Base-by-base conservation (phyloP, 2,329 filamentous ascomycete genomes). In the Metarhizium anisopliae region DNA sequence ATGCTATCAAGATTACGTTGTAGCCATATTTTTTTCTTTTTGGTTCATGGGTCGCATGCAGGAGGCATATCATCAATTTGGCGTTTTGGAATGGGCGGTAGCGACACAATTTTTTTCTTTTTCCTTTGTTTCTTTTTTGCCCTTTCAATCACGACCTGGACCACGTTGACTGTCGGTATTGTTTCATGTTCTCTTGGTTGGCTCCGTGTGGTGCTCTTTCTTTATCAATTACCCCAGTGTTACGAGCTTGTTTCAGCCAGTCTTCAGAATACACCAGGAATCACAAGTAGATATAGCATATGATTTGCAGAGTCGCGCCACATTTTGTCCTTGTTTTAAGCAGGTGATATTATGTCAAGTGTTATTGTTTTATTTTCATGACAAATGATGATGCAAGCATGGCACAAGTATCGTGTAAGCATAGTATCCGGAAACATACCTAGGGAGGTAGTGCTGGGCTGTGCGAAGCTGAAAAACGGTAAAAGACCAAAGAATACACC, bases 1-100 rank as follows among this genome's bases (percentile, higher is more conserved):
- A 96, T 55, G 90, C 91, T 6, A 81, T 77, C 63, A 84, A 86
- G 68, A 86, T 94, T 49, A 83, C 84, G 53, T 70, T 91, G 50
- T 90, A 57, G 57, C 8, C 14, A 42, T 45, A 16, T 32, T 11
- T 32, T 11, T 32, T 16, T 25, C 36, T 32, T 32, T 16, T 32
- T 30, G 20, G 3, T 14, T 11, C 7, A 25, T 30, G 25, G 25
- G 16, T 5, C 14, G n/a, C 18, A 18, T 20, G n/a, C 42, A 18
- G 18, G n/a, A 18, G 16, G n/a, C 16, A 10, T 45, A 4, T 18
- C 42, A 16, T 45, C 6, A 20, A 8, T 5, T 45, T 16, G 45
- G 45, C 45, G 45, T 49, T 29, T 30, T 4, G 45, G 25, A 49
- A 49, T 49, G 45, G 42, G 16, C 16, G 42, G 25, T 30, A 49